Percentiles rank a stretch among this genome's conserved stretches.
Conservation (phyloP, 2,329 filamentous ascomycete species). For the Hypoxylon sp. region DNA sequence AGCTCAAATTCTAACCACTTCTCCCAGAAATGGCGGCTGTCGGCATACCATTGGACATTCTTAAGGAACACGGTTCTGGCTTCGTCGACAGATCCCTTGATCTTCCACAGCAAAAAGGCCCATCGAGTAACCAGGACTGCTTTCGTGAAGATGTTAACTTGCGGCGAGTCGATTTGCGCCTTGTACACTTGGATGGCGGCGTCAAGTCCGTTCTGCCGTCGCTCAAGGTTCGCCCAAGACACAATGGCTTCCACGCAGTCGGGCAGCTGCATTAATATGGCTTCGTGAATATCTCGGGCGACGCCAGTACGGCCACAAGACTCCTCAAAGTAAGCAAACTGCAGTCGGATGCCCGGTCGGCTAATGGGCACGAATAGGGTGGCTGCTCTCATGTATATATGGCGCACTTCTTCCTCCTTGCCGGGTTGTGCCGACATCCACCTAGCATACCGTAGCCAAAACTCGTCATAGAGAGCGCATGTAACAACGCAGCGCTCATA, state of each 20-base stretch:
- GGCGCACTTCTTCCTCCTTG: constrained; percentile 91
- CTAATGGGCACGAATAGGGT: constrained; percentile 90
- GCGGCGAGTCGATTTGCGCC: constrained; percentile 80
- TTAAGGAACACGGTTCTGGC: constrained; percentile 87
- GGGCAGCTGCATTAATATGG: constrained; percentile 82
- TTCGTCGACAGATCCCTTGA: constrained; percentile 83
- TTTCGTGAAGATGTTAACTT: constrained; percentile 83
- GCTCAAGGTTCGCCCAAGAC: constrained; percentile 87
- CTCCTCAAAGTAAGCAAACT: constrained; percentile 97
- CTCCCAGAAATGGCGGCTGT: constrained; percentile 91
- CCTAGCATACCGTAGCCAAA: constrained; percentile 96
- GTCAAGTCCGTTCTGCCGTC: constrained; percentile 86
- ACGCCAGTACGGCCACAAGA: constrained; percentile 81
- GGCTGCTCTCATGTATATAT: constrained; percentile 90
- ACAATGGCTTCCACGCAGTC: constrained; percentile 89
- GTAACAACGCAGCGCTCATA: constrained; percentile 96
- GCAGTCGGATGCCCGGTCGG: constrained; percentile 84
- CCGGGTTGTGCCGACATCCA: constrained; percentile 89
- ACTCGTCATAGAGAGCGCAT: constrained; percentile 95
- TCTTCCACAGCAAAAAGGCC: constrained; percentile 89
- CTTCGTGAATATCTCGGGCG: constrained; percentile 86
- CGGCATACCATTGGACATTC: constrained; percentile 86
- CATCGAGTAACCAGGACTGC: constrained; percentile 90
- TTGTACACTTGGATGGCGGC: constrained; percentile 89
- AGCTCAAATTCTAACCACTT: constrained; percentile 92